Evolutionary conservation across 768 basidiomycete species (phyloP), one percentile per base, ranked within the genome.

Genomic region (Boletus patriciae): DNA sequence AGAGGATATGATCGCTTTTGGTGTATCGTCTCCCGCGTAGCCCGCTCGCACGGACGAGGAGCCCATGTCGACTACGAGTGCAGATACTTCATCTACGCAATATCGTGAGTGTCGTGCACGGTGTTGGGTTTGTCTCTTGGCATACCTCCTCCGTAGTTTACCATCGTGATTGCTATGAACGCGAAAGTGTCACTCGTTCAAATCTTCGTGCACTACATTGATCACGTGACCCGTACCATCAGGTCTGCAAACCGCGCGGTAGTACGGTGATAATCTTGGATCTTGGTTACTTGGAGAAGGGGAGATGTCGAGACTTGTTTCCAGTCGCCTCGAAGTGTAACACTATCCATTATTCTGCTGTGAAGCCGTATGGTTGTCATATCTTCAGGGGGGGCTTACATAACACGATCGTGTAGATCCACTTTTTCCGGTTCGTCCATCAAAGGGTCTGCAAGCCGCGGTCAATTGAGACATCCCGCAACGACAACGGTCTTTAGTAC

Each of bases 21-120:
- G 97, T 12, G 90, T 84, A 67, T 98, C 97, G 74, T 98, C 96
- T 45, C 97, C 97, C 12, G 97, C 96, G 72, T 98, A 97, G 51
- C 97, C 97, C 12, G 94, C 93, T 69, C 97, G 87, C 52, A 95
- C 76, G 10, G 93, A 89, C 25, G 90, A 88, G 12, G 90, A 80
- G 29, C 97, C 97, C 69, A 98, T 89, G 77, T 99, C 97, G 37
- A 99, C 77, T 23, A 98, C 97, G 50, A 98, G 78, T 31, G 96
- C 97, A 36, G 94, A 90, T n/a, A 98, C 94, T 77, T 98, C 95
- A 70, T 98, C 95, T 97, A 58, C 13, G 25, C 4, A 36, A n/a
- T 46, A 47, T 42, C 11, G 37, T 58, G 34, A 54, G 55, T 47
- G 3, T 58, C n/a, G 11, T 45, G 16, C 9, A 41, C n/a, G 36